Conservation (phyloP, 2,329 filamentous ascomycete species). For the Alternaria dauci region DNA sequence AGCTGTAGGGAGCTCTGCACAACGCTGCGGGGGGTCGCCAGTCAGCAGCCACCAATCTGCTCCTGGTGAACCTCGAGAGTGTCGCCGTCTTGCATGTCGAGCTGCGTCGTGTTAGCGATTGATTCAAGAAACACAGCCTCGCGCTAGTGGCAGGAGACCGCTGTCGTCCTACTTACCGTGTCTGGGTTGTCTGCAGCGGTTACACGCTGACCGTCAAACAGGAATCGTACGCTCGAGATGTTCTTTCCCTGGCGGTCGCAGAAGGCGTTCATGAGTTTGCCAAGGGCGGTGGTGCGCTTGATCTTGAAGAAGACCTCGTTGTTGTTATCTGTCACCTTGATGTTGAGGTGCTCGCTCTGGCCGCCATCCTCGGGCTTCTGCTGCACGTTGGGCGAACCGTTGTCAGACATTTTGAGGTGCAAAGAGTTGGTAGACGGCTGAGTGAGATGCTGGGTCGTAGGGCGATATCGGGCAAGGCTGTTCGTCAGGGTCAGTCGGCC, state of each 20-base stretch:
- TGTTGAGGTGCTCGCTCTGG: slow-evolving; percentile 87
- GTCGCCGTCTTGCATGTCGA: slow-evolving; percentile 96
- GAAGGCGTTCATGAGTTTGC: slow-evolving; percentile 98
- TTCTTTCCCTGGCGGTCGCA: slow-evolving; percentile 96
- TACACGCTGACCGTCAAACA: slow-evolving; percentile 95
- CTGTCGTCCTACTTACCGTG: slow-evolving; percentile 69
- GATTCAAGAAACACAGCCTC: not conserved
- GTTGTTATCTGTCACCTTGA: slow-evolving; percentile 99
- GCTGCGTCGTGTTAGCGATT: slow-evolving; percentile 60
- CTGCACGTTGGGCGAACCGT: slow-evolving; percentile 51
- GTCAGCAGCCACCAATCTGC: slow-evolving; percentile 80
- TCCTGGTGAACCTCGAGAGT: slow-evolving; percentile 98
- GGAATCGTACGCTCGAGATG: slow-evolving; percentile 82
- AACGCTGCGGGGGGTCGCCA: slow-evolving; percentile 5
- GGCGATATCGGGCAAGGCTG: slow-evolving; percentile 4
- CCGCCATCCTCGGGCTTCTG: slow-evolving; percentile 57
- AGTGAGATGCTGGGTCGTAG: slow-evolving; percentile 3
- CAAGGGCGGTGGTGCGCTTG: slow-evolving; percentile 92
- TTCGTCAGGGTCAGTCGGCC: slow-evolving; percentile 27
- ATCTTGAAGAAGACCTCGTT: slow-evolving; percentile 99
- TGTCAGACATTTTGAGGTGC: slow-evolving; percentile 52
- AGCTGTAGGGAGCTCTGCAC: slow-evolving; percentile 10
- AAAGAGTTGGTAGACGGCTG: slow-evolving; percentile 8
- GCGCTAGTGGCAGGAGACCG: not conserved
- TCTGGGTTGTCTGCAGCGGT: slow-evolving; percentile 90